Evolutionary conservation across 257 asterid genomes (phyloP).

Genomic region (Gentiana macrophylla): DNA sequence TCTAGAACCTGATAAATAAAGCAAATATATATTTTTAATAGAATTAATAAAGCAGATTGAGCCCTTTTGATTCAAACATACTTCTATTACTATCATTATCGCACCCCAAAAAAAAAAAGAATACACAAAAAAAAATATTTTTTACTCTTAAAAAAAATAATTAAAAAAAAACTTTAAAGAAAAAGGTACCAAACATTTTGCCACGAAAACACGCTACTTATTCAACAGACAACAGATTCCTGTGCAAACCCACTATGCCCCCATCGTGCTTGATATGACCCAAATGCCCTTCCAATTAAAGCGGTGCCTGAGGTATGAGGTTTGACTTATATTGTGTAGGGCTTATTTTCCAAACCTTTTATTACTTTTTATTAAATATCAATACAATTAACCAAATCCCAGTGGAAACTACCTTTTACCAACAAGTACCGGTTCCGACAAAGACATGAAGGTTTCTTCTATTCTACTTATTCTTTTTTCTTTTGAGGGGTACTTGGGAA

Average conservation of each 20-base stretch:
- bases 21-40: too few species aligned
- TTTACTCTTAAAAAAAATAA: too few species aligned
- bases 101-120: too few species aligned
- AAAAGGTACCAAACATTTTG: conserved; percentile 25
- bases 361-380: not conserved
- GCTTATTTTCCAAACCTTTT: too few species aligned
- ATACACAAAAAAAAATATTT: too few species aligned
- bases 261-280: conserved; percentile 13
- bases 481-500: too few species aligned
- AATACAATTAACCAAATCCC: conserved; percentile 3
- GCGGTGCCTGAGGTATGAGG: not conserved
- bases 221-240: conserved; percentile 11
- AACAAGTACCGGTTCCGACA: conserved; percentile 19
- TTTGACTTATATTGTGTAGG: conserved; percentile 11
- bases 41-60: too few species aligned
- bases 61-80: too few species aligned
- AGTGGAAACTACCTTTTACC: conserved; percentile 3
- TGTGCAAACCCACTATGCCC: not conserved
- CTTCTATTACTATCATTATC: too few species aligned
- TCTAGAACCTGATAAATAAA: too few species aligned
- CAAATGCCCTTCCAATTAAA: conserved; percentile 20
- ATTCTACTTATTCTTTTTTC: too few species aligned
- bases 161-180: too few species aligned
- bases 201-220: conserved; percentile 67
- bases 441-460: conserved; percentile 8